These are phyloP conservation scores for Cercophora newfieldiana DNA, from an alignment of 495 filamentous ascomycete species.

Conservation along the genomic window DNA sequence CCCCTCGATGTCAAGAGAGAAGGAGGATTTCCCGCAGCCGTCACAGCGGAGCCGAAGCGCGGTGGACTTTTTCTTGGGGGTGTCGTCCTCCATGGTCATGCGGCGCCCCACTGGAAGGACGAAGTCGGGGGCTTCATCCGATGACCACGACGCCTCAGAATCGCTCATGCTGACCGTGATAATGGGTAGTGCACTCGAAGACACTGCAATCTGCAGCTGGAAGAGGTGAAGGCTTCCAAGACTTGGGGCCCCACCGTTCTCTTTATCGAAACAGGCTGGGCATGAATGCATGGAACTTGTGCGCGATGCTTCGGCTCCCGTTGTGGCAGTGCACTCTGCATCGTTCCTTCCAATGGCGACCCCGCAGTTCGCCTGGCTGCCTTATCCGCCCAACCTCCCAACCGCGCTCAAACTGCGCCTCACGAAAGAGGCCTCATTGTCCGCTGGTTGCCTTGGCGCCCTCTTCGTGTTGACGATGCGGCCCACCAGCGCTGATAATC, in stretches of 20 bases:
- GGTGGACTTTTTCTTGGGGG: neutral
- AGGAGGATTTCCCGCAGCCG: neutral
- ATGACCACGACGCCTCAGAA: neutral
- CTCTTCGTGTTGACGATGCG: neutral
- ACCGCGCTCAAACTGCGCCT: neutral
- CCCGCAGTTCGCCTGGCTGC: neutral
- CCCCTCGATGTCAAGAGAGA: neutral
- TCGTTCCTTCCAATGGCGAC: neutral
- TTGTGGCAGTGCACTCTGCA: neutral
- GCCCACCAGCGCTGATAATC: neutral
- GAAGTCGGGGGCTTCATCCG: neutral
- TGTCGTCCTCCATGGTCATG: neutral
- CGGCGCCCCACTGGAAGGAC: neutral
- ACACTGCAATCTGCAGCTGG: neutral
- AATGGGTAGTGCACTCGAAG: neutral
- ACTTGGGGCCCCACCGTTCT: neutral
- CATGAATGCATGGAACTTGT: slow-evolving; percentile 1
- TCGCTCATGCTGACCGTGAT: slow-evolving; percentile 2
- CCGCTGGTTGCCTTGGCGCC: neutral
- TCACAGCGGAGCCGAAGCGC: neutral
- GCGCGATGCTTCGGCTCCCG: neutral
- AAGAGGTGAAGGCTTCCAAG: neutral
- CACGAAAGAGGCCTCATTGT: neutral
- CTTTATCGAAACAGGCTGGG: neutral
- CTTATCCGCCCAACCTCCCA: neutral